Evolutionary conservation across 192 early-diverging fungal genomes (phyloP), one percentile per base, ranked within the genome.

Genomic region (Funneliformis geosporum): DNA sequence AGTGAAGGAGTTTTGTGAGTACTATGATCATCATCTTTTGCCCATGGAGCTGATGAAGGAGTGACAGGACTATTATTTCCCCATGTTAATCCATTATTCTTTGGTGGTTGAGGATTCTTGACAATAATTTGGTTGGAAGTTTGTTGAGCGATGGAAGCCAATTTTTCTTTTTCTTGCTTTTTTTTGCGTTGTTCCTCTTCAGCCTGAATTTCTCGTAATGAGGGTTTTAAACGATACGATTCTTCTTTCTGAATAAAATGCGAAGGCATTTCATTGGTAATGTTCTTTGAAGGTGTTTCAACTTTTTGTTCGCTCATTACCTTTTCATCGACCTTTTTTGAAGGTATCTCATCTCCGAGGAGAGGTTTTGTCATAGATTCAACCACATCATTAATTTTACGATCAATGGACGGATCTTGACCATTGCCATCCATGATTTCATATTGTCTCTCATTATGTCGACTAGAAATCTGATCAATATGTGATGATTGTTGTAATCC

Each of bases 201-300:
- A n/a, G 80, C 80, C 67, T 87, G 86, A 69, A 87, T 87, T 28
- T 87, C 86, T 38, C 83, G 75, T 27, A 87, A 72, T 25, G 86
- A 87, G 59, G 81, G 70, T 60, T 65, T 62, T 38, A 47, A 65
- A 7, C 39, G 70, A 8, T 27, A 69, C 11, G 46, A 14, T 42
- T 69, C 66, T 39, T 79, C 77, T 4, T 79, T 79, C 59, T 79
- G 60, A 55, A 18, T 21, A 59, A 28, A 23, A 7, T 27, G 8
- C 25, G 42, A 10, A 11, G 23, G 11, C 5, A 44, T 11, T 33
- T 72, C 70, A 10, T 50, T 44, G n/a, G 25, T 3, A 46, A 28
- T 72, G 14, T n/a, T n/a, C 16, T 69, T 69, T 16, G 40, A 33
- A 25, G 75, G 10, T 14, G 21, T n/a, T 50, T 78, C 43, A 46